A percentile compares a stretch with the other conserved stretches of the same genome.
These are phyloP conservation scores for Globisporangium viniferum DNA, from an alignment of 352 stramenopile genomes.

Conservation along the genomic window DNA sequence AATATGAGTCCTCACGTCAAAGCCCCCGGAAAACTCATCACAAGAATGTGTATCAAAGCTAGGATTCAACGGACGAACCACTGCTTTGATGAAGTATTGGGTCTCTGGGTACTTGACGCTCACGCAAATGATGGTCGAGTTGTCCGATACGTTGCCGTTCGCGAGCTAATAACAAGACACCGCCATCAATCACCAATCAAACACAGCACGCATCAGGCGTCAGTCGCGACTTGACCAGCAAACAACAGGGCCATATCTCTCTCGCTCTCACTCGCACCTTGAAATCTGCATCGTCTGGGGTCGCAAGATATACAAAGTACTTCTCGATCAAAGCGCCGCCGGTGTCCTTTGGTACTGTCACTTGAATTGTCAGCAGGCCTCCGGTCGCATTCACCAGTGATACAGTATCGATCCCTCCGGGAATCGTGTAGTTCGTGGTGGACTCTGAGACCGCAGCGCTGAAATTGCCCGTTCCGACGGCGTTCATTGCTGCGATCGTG, in stretches of 20 bases:
- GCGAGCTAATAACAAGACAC: background rate
- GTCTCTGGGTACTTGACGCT: conserved; percentile 36
- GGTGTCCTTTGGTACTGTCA: conserved; percentile 31
- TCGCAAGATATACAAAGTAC: conserved; percentile 25
- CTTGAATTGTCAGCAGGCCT: conserved; percentile 35
- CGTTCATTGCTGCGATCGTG: conserved; percentile 39
- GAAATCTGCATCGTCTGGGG: background rate
- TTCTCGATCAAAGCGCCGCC: conserved; percentile 37
- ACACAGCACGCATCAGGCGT: background rate
- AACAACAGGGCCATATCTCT: no score
- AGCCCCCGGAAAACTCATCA: background rate
- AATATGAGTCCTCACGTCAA: background rate
- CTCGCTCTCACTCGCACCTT: conserved; percentile 1
- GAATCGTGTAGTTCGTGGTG: conserved; percentile 41
- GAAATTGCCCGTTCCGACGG: conserved; percentile 23
- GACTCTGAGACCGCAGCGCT: conserved; percentile 12
- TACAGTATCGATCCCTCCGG: conserved; percentile 25
- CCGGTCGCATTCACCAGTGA: conserved; percentile 34
- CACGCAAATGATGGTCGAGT: conserved; percentile 25
- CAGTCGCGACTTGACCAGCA: no score
- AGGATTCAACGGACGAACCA: conserved; percentile 20
- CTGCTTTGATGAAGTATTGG: conserved; percentile 31
- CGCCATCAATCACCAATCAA: background rate
- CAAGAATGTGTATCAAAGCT: background rate
- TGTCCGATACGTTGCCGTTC: conserved; percentile 1